Percentiles rank a stretch among this genome's conserved stretches.
Evolutionary conservation across 2,329 filamentous ascomycete species (phyloP).

Genomic region (Rosellinia necatrix): DNA sequence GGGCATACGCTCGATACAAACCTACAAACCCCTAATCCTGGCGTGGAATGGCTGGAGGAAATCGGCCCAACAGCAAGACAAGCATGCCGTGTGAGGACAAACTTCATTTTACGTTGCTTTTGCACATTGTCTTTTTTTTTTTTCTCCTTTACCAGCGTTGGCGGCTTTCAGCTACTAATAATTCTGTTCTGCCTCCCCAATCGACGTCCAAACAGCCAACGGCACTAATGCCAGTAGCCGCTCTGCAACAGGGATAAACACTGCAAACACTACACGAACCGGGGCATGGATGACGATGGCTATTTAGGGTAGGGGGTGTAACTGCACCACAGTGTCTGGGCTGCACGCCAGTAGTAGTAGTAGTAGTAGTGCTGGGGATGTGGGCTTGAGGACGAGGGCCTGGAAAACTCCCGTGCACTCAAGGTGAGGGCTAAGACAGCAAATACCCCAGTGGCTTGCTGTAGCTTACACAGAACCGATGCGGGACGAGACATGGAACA

Average conservation of each 20-base stretch:
- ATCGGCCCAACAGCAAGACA: neutral
- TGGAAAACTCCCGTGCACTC: neutral
- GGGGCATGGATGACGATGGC: slow-evolving; percentile 2
- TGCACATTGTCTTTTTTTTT: neutral
- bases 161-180: neutral
- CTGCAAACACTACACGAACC: slow-evolving; percentile 33
- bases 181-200: slow-evolving; percentile 17
- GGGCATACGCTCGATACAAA: neutral
- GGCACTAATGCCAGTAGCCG: slow-evolving; percentile 38
- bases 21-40: neutral
- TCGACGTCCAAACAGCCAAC: slow-evolving; percentile 41
- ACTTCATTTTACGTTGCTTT: neutral
- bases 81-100: neutral
- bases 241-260: slow-evolving; percentile 33
- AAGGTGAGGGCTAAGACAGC: slow-evolving; percentile 1
- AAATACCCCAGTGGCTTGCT: neutral
- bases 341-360: neutral
- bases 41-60: neutral
- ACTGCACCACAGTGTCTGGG: neutral
- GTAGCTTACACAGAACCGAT: neutral
- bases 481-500: slow-evolving; percentile 2
- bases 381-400: neutral
- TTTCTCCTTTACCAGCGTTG: neutral
- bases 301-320: no score
- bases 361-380: no score